Evolutionary conservation across 495 filamentous ascomycete genomes (phyloP), one percentile per base, ranked within the genome.

Genomic region (Thermothielavioides terrestris): DNA sequence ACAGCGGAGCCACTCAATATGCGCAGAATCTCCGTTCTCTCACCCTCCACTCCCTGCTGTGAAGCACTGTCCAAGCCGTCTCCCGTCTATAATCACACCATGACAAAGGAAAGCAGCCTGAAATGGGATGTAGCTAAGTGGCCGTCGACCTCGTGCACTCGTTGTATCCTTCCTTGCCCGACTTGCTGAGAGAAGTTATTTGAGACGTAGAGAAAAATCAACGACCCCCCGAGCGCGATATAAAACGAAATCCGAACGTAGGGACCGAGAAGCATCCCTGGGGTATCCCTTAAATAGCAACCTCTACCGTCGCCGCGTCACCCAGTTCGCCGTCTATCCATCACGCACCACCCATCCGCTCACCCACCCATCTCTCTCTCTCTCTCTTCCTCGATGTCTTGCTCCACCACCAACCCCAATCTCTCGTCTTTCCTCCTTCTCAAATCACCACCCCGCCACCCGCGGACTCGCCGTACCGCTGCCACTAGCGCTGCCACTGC

Each of bases 401-500:
- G 28, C 32, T 30, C 46, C 20, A 34, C n/a, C n/a, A n/a, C n/a
- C n/a, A n/a, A n/a, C n/a, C n/a, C n/a, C n/a, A n/a, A n/a, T n/a
- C n/a, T n/a, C n/a, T n/a, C n/a, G n/a, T n/a, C 9, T 18, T 18
- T 37, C 22, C 35, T 15, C n/a, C 6, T 2, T n/a, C 7, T 14
- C 12, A 14, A 34, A 20, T 21, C 27, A 42, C 22, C 49, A 17
- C 9, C 20, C 25, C 30, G 17, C 34, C 15, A 21, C 25, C 40
- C 49, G 4, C 17, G 56, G 56, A 41, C 49, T 61, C 5, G 17
- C 55, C 22, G 52, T 45, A 4, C 58, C 52, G 12, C 52, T 61
- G 0, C 56, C 52, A 11, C 20, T 36, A 1, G 15, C 36, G 34
- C 50, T 59, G 21, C 42, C 54, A 14, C 26, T 37, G 7, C 37